These are phyloP conservation scores for Russula brevipes DNA, from an alignment of 768 basidiomycete genomes.

Conservation along the genomic window DNA sequence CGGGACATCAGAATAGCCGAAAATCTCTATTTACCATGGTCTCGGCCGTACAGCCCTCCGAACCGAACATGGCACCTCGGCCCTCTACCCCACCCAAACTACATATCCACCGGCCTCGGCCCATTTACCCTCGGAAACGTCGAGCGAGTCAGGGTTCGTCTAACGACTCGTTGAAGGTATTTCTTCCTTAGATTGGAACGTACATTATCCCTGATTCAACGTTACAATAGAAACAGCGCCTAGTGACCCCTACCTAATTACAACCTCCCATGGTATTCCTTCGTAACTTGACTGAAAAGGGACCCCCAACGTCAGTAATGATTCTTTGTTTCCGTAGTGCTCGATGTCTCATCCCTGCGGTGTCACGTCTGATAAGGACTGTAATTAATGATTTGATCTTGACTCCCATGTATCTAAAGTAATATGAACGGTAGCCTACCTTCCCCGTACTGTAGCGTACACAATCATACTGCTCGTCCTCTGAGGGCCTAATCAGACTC, in stretches of 20 bases:
- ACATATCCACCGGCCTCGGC: background rate
- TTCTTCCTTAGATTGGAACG: background rate
- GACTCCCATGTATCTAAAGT: background rate
- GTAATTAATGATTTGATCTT: background rate
- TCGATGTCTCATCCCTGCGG: background rate
- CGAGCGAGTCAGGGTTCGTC: background rate
- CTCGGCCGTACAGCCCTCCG: background rate
- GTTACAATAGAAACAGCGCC: background rate
- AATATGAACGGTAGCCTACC: background rate
- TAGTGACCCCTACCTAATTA: background rate
- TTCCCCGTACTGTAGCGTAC: background rate
- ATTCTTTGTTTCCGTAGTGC: background rate
- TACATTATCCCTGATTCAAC: background rate
- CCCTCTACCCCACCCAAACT: background rate
- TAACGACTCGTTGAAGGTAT: slow-evolving; percentile 6
- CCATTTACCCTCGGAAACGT: slow-evolving; percentile 4
- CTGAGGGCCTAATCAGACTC: too few species aligned
- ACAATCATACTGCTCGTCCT: too few species aligned
- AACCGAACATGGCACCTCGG: background rate
- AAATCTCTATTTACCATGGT: background rate
- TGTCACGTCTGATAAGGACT: background rate
- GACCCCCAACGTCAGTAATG: background rate
- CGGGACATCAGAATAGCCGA: too few species aligned
- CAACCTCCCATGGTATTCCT: background rate
- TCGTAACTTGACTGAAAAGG: background rate